Conservation (phyloP, 441 rosid genomes). For the Flueggea neowawraea region DNA sequence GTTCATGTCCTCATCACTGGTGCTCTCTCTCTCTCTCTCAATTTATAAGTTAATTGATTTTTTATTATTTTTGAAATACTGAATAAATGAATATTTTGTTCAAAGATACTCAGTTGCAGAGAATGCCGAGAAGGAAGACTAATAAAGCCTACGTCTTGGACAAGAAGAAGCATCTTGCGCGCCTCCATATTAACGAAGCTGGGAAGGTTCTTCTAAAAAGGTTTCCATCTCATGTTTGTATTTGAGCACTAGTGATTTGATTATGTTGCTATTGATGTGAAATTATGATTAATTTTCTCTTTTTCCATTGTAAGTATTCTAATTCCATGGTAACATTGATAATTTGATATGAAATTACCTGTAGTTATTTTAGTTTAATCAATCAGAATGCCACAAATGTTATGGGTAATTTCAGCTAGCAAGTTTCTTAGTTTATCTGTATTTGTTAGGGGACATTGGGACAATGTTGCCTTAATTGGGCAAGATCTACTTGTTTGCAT, state of each 20-base stretch:
- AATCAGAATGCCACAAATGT: no score
- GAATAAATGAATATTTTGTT: conserved; percentile 14
- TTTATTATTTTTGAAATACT: conserved; percentile 16
- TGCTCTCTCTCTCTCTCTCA: conserved; percentile 22
- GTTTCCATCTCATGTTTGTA: conserved; percentile 22
- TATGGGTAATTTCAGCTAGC: no score
- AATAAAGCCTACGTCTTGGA: conserved; percentile 85
- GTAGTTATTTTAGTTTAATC: no score
- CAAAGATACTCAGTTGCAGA: conserved; percentile 97
- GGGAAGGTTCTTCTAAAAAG: conserved; percentile 88
- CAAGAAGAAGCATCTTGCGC: conserved; percentile 88
- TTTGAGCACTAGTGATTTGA: neutral
- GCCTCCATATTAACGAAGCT: conserved; percentile 66
- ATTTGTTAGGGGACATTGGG: no score
- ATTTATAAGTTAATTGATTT: neutral
- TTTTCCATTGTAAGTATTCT: no score
- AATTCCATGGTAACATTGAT: no score
- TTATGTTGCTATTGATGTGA: no score
- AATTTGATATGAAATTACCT: no score
- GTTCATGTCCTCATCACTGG: conserved; percentile 97
- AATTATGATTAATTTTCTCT: no score
- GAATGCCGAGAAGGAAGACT: conserved; percentile 93
- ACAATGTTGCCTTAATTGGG: no score
- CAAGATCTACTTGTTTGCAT: no score
- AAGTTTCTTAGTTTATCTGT: no score